phyloP scores from a whole-genome alignment of 1,139 yeast species.

The Hyphopichia buzzinii region DNA sequence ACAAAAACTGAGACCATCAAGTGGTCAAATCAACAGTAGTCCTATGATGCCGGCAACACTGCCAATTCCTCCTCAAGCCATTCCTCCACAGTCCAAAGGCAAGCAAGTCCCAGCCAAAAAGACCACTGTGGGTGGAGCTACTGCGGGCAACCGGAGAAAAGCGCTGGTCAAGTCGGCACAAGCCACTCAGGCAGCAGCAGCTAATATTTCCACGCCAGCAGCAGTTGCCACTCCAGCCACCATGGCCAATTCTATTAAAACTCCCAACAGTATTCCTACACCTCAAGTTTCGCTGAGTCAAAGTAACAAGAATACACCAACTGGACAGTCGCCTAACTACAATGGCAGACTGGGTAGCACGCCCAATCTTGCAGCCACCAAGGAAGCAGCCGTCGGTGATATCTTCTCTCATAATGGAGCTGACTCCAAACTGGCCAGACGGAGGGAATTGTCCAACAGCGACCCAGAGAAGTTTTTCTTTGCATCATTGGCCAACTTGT shows the following conservation, averaged over 20 bases:
- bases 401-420: slow-evolving; percentile 21
- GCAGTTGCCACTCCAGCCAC: slow-evolving; percentile 44
- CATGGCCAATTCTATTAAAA: slow-evolving; percentile 39
- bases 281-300: slow-evolving; percentile 38
- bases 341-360: slow-evolving; percentile 9
- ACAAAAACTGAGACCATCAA: slow-evolving; percentile 8
- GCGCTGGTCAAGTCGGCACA: slow-evolving; percentile 21
- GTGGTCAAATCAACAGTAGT: slow-evolving; percentile 15
- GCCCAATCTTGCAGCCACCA: slow-evolving; percentile 9
- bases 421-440: slow-evolving; percentile 36
- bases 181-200: slow-evolving; percentile 16
- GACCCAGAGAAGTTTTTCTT: slow-evolving; percentile 53
- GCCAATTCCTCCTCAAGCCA: slow-evolving; percentile 11
- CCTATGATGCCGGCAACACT: slow-evolving; percentile 19
- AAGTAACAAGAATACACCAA: slow-evolving; percentile 44
- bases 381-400: slow-evolving; percentile 15
- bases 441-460: slow-evolving; percentile 45
- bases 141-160: slow-evolving; percentile 24
- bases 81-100: slow-evolving; percentile 10
- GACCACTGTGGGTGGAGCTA: slow-evolving; percentile 12
- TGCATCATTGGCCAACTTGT: slow-evolving; percentile 50
- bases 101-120: slow-evolving; percentile 5
- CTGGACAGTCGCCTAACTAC: slow-evolving; percentile 37
- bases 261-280: slow-evolving; percentile 46
- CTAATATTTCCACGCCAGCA: slow-evolving; percentile 35